Conservation (phyloP, 2,329 filamentous ascomycete genomes). For the Colletotrichum endophyticum region DNA sequence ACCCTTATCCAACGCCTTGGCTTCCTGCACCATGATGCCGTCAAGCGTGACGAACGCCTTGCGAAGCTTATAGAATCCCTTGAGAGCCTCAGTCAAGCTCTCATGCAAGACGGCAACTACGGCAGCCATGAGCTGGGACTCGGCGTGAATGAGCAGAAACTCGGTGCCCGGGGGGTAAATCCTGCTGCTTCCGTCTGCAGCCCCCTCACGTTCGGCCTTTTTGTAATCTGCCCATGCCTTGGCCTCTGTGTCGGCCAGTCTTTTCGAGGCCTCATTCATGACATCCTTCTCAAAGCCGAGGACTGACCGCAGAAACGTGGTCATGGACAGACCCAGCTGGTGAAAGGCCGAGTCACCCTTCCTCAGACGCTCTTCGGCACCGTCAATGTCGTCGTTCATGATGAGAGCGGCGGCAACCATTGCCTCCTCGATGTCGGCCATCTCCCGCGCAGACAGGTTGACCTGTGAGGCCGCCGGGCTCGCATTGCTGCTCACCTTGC, state of each 20-base stretch:
- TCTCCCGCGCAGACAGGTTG: constrained; percentile 45
- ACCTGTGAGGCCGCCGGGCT: constrained; percentile 32
- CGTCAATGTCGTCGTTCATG: constrained; percentile 89
- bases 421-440: constrained; percentile 62
- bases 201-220: constrained; percentile 60
- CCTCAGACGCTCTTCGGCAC: constrained; percentile 75
- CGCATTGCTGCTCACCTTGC: constrained; percentile 35
- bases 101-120: constrained; percentile 91
- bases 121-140: constrained; percentile 88
- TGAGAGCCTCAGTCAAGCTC: constrained; percentile 88
- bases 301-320: constrained; percentile 84
- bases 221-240: constrained; percentile 78
- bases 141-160: constrained; percentile 81
- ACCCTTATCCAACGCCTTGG: constrained; percentile 43
- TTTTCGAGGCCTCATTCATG: constrained; percentile 80
- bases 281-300: constrained; percentile 91
- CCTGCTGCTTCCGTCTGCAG: constrained; percentile 29
- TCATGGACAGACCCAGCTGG: constrained; percentile 79
- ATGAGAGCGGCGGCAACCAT: constrained; percentile 73
- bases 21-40: constrained; percentile 77
- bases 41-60: constrained; percentile 88
- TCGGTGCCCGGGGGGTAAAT: constrained; percentile 86
- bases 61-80: constrained; percentile 89
- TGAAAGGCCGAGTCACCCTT: constrained; percentile 87
- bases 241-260: constrained; percentile 77